Percentiles rank a stretch among this genome's conserved stretches.
These are phyloP conservation scores for Coniella lustricola DNA, from an alignment of 2,329 filamentous ascomycete species.

Conservation along the genomic window DNA sequence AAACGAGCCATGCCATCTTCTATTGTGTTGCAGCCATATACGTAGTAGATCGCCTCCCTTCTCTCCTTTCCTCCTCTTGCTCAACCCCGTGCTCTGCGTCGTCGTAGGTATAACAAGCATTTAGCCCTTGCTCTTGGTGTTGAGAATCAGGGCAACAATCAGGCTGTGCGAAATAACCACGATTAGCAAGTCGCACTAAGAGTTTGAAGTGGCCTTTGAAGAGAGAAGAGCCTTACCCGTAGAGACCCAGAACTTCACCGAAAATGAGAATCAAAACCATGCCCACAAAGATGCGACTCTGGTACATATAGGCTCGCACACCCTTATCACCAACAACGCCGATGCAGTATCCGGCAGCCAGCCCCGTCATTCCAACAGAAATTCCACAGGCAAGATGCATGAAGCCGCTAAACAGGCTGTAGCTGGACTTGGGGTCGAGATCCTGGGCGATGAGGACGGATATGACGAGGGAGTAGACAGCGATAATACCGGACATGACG, in stretches of 20 bases:
- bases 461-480: constrained; percentile 95
- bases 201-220: neutral
- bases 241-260: constrained; percentile 91
- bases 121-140: constrained; percentile 71
- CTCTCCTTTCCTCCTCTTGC: neutral
- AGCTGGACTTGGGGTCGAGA: constrained; percentile 62
- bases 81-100: neutral
- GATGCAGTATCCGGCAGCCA: constrained; percentile 94
- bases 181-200: neutral
- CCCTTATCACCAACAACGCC: constrained; percentile 92
- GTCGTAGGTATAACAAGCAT: neutral
- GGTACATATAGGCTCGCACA: constrained; percentile 91
- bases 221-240: constrained; percentile 60
- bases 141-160: constrained; percentile 88
- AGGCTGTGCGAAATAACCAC: constrained; percentile 46
- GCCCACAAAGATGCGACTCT: constrained; percentile 92
- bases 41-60: neutral
- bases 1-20: constrained; percentile 2
- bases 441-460: constrained; percentile 92
- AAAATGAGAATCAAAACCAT: constrained; percentile 99
- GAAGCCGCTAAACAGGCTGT: constrained; percentile 86
- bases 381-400: constrained; percentile 90
- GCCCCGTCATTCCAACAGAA: constrained; percentile 83
- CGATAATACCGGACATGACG: constrained; percentile 98
- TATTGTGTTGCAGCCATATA: constrained; percentile 12